Evolutionary conservation across 1,139 yeast species (phyloP).

Genomic region (Citeromyces hawaiiensis): DNA sequence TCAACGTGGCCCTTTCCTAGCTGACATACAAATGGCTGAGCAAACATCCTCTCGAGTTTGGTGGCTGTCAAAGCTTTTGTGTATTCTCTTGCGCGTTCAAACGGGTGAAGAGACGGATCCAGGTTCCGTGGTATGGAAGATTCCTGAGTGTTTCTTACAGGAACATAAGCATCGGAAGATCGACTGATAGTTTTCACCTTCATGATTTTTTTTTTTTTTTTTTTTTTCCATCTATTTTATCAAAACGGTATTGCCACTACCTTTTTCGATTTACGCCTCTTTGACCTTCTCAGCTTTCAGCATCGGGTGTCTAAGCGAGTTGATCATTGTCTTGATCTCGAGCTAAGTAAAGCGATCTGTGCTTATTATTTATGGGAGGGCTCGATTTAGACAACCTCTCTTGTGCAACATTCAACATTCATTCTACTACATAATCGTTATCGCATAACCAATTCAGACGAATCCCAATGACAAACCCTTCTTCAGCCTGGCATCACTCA

Average conservation of each 20-base stretch:
- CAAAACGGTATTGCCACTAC: not conserved
- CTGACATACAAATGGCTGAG: slow-evolving; percentile 94
- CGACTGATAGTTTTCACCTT: slow-evolving; percentile 85
- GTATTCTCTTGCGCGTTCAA: slow-evolving; percentile 93
- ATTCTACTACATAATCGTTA: not conserved
- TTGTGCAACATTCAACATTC: not conserved
- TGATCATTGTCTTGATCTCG: too few species aligned
- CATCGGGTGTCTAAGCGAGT: too few species aligned
- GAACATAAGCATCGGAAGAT: slow-evolving; percentile 83
- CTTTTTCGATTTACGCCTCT: too few species aligned
- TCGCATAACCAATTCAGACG: not conserved
- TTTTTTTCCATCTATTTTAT: too few species aligned
- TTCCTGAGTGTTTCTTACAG: slow-evolving; percentile 83
- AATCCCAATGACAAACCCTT: slow-evolving; percentile 66
- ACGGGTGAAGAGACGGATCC: slow-evolving; percentile 92
- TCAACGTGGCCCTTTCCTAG: slow-evolving; percentile 92
- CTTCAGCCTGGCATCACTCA: slow-evolving; percentile 66
- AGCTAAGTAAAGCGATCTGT: too few species aligned
- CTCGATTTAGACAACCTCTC: too few species aligned
- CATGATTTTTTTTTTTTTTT: slow-evolving; percentile 20
- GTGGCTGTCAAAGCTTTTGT: slow-evolving; percentile 92
- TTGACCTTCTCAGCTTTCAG: too few species aligned
- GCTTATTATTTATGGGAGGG: too few species aligned
- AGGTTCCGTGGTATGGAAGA: slow-evolving; percentile 80
- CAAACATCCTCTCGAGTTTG: slow-evolving; percentile 91